Base-by-base conservation (phyloP, 2,329 filamentous ascomycete species). In the Stagonosporopsis rhizophila region DNA sequence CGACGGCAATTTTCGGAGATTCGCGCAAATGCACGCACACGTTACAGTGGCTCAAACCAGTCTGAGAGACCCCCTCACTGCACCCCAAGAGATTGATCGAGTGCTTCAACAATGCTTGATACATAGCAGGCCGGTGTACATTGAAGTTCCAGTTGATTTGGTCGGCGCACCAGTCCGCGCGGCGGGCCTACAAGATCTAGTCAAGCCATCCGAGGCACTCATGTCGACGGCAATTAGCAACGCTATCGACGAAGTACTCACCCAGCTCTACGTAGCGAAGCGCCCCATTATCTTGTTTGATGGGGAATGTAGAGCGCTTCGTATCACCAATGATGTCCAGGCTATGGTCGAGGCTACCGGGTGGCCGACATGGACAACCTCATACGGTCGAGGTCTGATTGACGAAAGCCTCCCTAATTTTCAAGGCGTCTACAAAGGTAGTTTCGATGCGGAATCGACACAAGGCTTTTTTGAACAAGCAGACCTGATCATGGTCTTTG, bases 111-210 rank as follows among this genome's bases (percentile, higher is more conserved):
- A 83, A 53, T 84, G 82, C 41, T 69, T 86, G 30, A 62, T 81
- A 42, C 79, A 83, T 34, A 83, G 81, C 52, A 77, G 82, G 2
- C 85, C 85, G 0, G 85, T 84, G 0, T 86, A 85, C 56, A 79
- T 87, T 19, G 80, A 83, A 59, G 63, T 87, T 4, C 85, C 84
- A 0, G 78, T 79, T 12, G 84, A 87, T 61, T 73, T 86, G 70
- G 82, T 83, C 6, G 66, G 65, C 6, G 72, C 66, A 0, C 63
- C 59, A 4, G 69, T 82, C 1, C 62, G 73, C 7, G 68, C 69
- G 6, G 66, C 65, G 7, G 63, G 67, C n/a, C 62, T 81, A 1
- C 59, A n/a, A 53, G 59, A 1, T 58, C 2, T 51, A 64, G 4
- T 56, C 46, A 20, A 23, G 6, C 30, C 44, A 4, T 47, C 53